These are phyloP conservation scores for Carex cristatella DNA, from an alignment of 176 grass and related monocot species.

Conservation along the genomic window DNA sequence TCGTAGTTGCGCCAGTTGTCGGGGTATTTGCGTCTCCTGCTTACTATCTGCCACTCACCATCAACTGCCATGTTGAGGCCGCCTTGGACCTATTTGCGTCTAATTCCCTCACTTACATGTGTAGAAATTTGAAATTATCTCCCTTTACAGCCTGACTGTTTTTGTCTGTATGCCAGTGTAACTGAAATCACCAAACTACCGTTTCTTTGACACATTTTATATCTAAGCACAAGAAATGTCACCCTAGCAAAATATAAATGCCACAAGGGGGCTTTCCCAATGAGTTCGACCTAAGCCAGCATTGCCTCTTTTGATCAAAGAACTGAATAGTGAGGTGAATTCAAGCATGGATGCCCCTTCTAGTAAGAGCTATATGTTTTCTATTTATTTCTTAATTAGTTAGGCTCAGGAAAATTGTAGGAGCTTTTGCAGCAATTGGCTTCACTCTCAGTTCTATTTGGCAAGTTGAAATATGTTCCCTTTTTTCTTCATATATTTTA, in stretches of 20 bases:
- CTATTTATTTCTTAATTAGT: neutral
- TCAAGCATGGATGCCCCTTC: neutral
- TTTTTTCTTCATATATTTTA: neutral
- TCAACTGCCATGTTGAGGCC: too few relatives aligned
- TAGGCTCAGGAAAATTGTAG: neutral
- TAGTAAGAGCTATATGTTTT: neutral
- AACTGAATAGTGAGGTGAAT: neutral
- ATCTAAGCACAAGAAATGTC: constrained; percentile 7
- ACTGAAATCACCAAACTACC: neutral
- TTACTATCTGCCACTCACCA: too few relatives aligned
- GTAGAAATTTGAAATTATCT: constrained; percentile 1
- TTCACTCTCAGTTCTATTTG: neutral
- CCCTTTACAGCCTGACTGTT: neutral
- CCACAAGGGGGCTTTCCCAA: neutral
- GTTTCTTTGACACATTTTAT: neutral
- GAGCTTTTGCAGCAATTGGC: neutral
- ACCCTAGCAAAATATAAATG: neutral
- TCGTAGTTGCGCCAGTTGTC: too few relatives aligned
- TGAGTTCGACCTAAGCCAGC: neutral
- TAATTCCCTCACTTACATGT: neutral
- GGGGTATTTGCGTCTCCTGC: too few relatives aligned
- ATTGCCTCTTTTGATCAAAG: neutral
- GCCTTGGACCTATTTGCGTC: neutral
- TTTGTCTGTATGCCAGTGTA: constrained; percentile 9
- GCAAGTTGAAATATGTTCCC: neutral